Evolutionary conservation across 257 asterid species (phyloP).

Genomic region (Catharanthus roseus): DNA sequence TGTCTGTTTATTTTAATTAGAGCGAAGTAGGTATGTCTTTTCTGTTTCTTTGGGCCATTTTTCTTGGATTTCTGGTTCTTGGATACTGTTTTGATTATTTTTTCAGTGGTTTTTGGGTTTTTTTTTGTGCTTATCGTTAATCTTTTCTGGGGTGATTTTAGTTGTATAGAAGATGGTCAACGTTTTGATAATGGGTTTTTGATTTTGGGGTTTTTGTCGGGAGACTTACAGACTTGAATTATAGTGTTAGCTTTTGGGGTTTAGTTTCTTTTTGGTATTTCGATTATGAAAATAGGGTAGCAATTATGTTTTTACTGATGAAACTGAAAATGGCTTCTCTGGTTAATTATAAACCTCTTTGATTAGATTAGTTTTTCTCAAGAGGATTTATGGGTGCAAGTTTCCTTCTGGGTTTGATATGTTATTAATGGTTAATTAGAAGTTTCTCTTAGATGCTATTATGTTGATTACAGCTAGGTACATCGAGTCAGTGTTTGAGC

Average conservation of each 20-base stretch:
- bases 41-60: not conserved
- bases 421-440: not conserved
- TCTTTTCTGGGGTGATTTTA: not conserved
- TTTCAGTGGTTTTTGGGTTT: not conserved
- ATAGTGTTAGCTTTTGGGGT: not conserved
- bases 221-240: not conserved
- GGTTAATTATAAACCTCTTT: not conserved
- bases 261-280: not conserved
- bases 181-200: constrained; percentile 4
- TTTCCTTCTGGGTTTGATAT: not conserved
- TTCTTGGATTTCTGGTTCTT: not conserved
- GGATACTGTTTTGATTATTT: not conserved
- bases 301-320: not conserved
- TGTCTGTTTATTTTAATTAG: not conserved
- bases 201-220: not conserved
- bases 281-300: not conserved
- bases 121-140: not conserved
- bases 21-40: not conserved
- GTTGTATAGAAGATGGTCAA: constrained; percentile 3
- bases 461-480: not conserved
- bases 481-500: not conserved
- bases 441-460: not conserved
- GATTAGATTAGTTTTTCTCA: no score
- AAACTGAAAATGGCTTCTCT: constrained; percentile 1
- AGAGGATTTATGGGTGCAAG: not conserved